Conservation (phyloP, 495 filamentous ascomycete species). For the Chlorociboria aeruginascens region DNA sequence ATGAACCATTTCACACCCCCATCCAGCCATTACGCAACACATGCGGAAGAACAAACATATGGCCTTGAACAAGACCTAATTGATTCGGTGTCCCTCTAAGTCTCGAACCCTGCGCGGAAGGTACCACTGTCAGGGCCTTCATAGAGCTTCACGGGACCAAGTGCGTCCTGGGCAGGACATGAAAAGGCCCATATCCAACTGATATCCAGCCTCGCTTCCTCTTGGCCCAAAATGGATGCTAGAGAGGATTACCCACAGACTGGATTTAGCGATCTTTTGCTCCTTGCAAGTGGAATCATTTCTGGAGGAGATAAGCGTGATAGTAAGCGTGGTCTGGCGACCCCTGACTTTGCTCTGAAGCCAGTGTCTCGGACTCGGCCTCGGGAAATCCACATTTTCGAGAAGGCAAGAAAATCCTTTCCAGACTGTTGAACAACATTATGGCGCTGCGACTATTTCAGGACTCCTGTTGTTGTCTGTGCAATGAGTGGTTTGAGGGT, state of each 20-base stretch:
- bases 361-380: slow-evolving; percentile 43
- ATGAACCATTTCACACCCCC: slow-evolving; percentile 11
- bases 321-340: slow-evolving; percentile 37
- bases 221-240: neutral
- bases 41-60: too few species aligned
- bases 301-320: slow-evolving; percentile 46
- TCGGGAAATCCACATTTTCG: slow-evolving; percentile 17
- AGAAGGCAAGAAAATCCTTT: neutral
- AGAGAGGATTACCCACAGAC: too few species aligned
- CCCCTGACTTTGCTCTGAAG: slow-evolving; percentile 33
- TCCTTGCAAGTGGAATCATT: slow-evolving; percentile 27
- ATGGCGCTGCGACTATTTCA: neutral
- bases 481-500: too few species aligned
- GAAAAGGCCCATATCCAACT: slow-evolving; percentile 23
- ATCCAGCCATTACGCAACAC: neutral
- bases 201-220: neutral
- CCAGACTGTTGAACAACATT: too few species aligned
- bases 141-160: too few species aligned
- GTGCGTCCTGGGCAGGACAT: slow-evolving; percentile 22
- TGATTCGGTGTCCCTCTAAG: too few species aligned
- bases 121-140: too few species aligned
- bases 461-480: neutral
- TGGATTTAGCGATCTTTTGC: neutral
- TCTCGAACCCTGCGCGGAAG: too few species aligned
- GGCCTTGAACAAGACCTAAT: too few species aligned